These are phyloP conservation scores for Metschnikowia koreensis DNA, from an alignment of 805 yeast species.

Conservation along the genomic window DNA sequence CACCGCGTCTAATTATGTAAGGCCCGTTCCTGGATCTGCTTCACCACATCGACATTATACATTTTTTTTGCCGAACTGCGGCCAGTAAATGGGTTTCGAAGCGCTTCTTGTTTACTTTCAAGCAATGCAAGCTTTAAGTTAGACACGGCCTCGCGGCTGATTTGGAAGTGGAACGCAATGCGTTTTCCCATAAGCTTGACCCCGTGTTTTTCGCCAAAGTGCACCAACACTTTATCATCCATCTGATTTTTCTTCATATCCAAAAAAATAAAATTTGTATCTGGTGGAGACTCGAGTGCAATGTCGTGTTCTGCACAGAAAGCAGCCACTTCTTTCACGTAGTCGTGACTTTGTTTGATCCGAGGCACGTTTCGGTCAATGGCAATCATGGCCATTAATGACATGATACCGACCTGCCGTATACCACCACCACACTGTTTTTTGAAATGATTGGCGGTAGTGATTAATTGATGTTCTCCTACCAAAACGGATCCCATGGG, in stretches of 20 bases:
- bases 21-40: background rate
- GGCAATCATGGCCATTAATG: conserved; percentile 79
- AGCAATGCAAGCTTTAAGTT: conserved; percentile 48
- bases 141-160: conserved; percentile 31
- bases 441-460: conserved; percentile 77
- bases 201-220: conserved; percentile 56
- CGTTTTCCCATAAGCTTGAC: conserved; percentile 71
- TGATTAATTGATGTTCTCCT: conserved; percentile 56
- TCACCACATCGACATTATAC: conserved; percentile 10
- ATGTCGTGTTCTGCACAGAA: conserved; percentile 55
- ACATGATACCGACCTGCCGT: conserved; percentile 80
- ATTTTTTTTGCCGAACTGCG: conserved; percentile 2
- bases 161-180: conserved; percentile 70
- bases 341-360: conserved; percentile 48
- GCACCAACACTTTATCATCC: conserved; percentile 53
- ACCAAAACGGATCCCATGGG: conserved; percentile 90
- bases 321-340: conserved; percentile 51
- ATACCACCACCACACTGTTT: conserved; percentile 95
- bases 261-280: conserved; percentile 80
- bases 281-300: conserved; percentile 66
- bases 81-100: conserved; percentile 42
- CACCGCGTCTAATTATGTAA: background rate
- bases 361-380: conserved; percentile 69
- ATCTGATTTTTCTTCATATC: conserved; percentile 55
- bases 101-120: conserved; percentile 56